Conservation (phyloP, 164 flowering plant species). For the Saururus chinensis region DNA sequence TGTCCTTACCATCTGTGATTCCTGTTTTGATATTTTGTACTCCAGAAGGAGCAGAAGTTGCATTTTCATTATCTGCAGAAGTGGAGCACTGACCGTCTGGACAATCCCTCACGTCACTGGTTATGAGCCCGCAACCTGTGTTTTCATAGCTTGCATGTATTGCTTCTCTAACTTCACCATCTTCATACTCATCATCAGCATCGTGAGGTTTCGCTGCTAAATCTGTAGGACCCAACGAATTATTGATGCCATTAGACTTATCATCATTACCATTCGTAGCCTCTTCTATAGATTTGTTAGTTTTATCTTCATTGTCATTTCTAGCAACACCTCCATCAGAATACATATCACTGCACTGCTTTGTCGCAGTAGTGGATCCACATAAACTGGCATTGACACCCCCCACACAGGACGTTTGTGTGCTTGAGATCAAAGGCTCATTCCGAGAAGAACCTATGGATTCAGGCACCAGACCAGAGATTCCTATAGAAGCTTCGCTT, state of each 20-base stretch:
- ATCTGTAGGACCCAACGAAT: constrained; percentile 5
- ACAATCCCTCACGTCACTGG: not conserved
- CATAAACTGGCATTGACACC: constrained; percentile 10
- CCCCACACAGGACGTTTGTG: constrained; percentile 4
- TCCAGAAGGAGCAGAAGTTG: not conserved
- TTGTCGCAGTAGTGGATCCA: constrained; percentile 9
- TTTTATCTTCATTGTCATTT: constrained; percentile 32
- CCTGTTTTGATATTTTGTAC: constrained; percentile 10
- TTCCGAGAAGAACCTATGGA: not conserved
- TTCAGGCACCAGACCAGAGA: not conserved
- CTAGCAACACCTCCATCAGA: constrained; percentile 18
- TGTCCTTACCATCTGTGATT: constrained; percentile 6
- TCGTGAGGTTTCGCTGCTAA: constrained; percentile 6
- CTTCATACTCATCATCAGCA: constrained; percentile 47
- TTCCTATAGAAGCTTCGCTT: not conserved
- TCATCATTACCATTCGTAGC: constrained; percentile 28
- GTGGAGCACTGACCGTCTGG: not conserved
- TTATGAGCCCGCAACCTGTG: not conserved
- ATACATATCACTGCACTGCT: constrained; percentile 2
- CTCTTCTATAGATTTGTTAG: constrained; percentile 23
- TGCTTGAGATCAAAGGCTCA: not conserved
- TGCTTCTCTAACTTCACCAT: constrained; percentile 53
- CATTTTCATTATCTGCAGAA: not conserved
- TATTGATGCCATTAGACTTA: constrained; percentile 31
- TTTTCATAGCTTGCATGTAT: not conserved